Conservation (phyloP, 208 protist genomes). For the Blechomonas ayalai region DNA sequence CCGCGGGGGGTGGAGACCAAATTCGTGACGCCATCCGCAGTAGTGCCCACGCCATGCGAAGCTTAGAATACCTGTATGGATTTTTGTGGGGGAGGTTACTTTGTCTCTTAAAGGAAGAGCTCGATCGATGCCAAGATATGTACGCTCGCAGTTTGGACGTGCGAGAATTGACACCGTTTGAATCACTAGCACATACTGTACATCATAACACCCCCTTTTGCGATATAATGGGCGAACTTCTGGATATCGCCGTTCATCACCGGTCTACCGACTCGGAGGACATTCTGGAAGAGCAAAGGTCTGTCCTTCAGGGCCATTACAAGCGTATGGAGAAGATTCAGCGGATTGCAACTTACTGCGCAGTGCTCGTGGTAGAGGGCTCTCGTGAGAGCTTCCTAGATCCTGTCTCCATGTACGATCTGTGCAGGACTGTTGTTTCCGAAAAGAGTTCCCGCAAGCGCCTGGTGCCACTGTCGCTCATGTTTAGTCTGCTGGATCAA, state of each 20-base stretch:
- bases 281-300: constrained; percentile 6
- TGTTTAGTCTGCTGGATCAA: constrained; percentile 80
- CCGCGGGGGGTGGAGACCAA: too few relatives aligned
- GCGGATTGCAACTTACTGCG: constrained; percentile 44
- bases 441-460: constrained; percentile 61
- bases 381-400: constrained; percentile 78
- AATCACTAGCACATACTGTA: constrained; percentile 60
- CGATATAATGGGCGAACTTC: constrained; percentile 62
- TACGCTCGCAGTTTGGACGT: constrained; percentile 71
- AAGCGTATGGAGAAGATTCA: constrained; percentile 44
- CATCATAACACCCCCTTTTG: constrained; percentile 77
- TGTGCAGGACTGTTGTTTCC: constrained; percentile 57
- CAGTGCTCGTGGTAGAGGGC: constrained; percentile 64
- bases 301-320: constrained; percentile 26
- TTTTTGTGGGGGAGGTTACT: constrained; percentile 45
- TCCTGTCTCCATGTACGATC: constrained; percentile 64
- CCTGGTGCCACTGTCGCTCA: constrained; percentile 64
- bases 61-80: constrained; percentile 15
- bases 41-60: too few relatives aligned
- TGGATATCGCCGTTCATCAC: constrained; percentile 35
- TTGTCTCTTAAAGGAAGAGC: constrained; percentile 54
- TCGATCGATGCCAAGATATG: constrained; percentile 53
- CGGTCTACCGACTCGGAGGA: constrained; percentile 19
- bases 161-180: constrained; percentile 67
- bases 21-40: too few relatives aligned